Evolutionary conservation across 805 yeast genomes (phyloP), one percentile per base, ranked within the genome.

Genomic region (Candida railenensis): DNA sequence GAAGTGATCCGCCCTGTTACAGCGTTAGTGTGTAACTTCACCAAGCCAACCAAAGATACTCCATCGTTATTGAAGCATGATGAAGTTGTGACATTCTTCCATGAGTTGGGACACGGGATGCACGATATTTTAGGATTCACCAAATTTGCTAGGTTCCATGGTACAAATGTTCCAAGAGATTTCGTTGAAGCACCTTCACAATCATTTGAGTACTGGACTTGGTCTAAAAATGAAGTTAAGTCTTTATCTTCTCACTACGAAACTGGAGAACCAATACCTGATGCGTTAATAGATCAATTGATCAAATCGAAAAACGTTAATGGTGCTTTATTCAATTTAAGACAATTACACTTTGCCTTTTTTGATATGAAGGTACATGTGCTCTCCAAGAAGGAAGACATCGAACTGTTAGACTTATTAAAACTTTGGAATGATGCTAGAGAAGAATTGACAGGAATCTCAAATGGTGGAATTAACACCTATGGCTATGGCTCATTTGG

Each of bases 151-250:
- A 74, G 84, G 51, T 88, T 87, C 66, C 85, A 81, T 58, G 96
- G 96, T 19, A 83, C 91, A 25, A 72, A 78, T 34, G 92, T 87
- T 39, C 81, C 86, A 34, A 76, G 94, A 77, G 96, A 89, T 67
- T 89, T 89, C 67, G 96, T 89, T 42, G 96, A 89, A 66, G 88
- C 92, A 48, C 96, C 96, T 22, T 88, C 96, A 1, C 96, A 89
- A 69, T 80, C 89, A 83, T 72, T 89, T 55, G 96, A 89, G 65
- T 86, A 81, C 63, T 89, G 94, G 89, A 85, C 91, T 34, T 89
- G 96, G 96, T 78, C 83, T 45, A 74, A 74, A 45, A 67, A 74
- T 34, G 83, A 82, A 63, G 70, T 89, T 52, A 76, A 71, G 54
- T 58, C 61, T 8, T 66, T 89, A 45, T 83, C 92, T 0, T 71